phyloP scores from a whole-genome alignment of 1,284 basidiomycete species.

The Meira nashicola region DNA sequence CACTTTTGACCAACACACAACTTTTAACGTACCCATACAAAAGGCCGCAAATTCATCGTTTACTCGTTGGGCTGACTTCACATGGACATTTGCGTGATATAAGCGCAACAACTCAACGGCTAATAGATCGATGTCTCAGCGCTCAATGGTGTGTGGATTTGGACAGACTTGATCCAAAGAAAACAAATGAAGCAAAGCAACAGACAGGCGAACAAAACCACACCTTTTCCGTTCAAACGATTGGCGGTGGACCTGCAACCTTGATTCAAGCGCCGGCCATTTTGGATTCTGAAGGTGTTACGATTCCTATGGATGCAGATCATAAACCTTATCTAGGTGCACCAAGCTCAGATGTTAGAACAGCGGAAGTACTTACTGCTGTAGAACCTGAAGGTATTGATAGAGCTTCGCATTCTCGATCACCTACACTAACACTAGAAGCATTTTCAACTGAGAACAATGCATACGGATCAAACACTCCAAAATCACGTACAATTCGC shows the following conservation, averaged over 20 bases:
- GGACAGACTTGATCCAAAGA: conserved; percentile 26
- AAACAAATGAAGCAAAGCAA: not conserved
- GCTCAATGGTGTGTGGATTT: conserved; percentile 72
- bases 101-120: conserved; percentile 75
- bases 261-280: not conserved
- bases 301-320: conserved; percentile 3
- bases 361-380: not conserved
- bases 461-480: no score
- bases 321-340: conserved; percentile 2
- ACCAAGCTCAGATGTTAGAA: not conserved
- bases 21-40: conserved; percentile 80
- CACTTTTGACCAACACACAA: conserved; percentile 89
- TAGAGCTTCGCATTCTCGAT: no score
- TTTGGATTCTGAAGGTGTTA: conserved; percentile 1
- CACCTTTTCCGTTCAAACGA: conserved; percentile 5
- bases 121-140: conserved; percentile 83
- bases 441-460: no score
- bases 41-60: conserved; percentile 75
- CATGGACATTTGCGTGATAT: conserved; percentile 65
- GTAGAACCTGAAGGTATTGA: not conserved
- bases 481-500: no score
- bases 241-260: not conserved
- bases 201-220: not conserved
- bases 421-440: no score
- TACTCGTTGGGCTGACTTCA: conserved; percentile 72